These are phyloP conservation scores for Aspergillus sp. DNA, from an alignment of 2,329 filamentous ascomycete species.

Conservation along the genomic window DNA sequence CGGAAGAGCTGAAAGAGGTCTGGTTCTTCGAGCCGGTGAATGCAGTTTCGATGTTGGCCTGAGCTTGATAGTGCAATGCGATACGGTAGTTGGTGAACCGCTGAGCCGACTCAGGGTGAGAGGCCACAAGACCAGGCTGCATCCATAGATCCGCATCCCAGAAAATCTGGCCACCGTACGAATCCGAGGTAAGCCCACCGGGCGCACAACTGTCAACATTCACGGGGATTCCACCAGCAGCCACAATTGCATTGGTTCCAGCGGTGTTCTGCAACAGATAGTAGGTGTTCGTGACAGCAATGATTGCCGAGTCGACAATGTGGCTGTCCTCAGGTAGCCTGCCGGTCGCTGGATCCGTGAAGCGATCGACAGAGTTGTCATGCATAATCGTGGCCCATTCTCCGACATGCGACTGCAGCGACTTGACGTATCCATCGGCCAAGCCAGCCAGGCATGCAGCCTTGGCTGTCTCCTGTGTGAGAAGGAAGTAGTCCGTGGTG, in stretches of 20 bases:
- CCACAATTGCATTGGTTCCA: constrained; percentile 55
- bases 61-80: constrained; percentile 60
- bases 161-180: constrained; percentile 67
- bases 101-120: constrained; percentile 63
- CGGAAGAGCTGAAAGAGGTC: constrained; percentile 58
- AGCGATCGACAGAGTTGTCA: constrained; percentile 64
- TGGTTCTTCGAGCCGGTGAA: constrained; percentile 62
- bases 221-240: constrained; percentile 53
- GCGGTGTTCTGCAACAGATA: constrained; percentile 54
- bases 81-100: constrained; percentile 67
- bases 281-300: constrained; percentile 51
- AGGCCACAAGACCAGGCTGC: constrained; percentile 65
- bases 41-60: constrained; percentile 59
- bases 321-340: constrained; percentile 59
- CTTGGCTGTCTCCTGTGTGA: constrained; percentile 59
- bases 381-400: constrained; percentile 67
- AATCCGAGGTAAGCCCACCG: constrained; percentile 67
- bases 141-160: constrained; percentile 71
- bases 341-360: constrained; percentile 58
- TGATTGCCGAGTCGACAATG: constrained; percentile 56
- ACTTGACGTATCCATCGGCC: constrained; percentile 56
- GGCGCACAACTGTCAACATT: constrained; percentile 67
- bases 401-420: constrained; percentile 58
- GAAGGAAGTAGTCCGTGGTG: constrained; percentile 66
- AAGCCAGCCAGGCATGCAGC: constrained; percentile 56